Evolutionary conservation across 2,329 filamentous ascomycete genomes (phyloP).

Genomic region (Tolypocladium guangdongense): DNA sequence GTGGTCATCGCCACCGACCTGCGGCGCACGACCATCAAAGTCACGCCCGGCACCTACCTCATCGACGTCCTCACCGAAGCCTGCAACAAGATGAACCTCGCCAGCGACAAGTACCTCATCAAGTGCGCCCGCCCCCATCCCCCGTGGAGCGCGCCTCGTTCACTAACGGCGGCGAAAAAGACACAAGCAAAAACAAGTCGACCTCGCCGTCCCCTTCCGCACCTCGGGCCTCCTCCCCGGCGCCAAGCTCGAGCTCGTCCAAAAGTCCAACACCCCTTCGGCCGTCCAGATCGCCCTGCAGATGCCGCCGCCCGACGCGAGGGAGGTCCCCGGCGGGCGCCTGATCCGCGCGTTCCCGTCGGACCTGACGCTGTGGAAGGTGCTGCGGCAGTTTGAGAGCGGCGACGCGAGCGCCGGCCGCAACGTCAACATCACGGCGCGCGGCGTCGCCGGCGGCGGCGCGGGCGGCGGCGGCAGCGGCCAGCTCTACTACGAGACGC

Average conservation of each 20-base stretch:
- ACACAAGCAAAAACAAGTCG: constrained; percentile 73
- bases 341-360: constrained; percentile 80
- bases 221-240: constrained; percentile 73
- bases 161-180: constrained; percentile 26
- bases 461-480: constrained; percentile 50
- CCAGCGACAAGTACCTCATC: constrained; percentile 63
- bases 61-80: constrained; percentile 81
- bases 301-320: constrained; percentile 61
- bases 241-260: constrained; percentile 85
- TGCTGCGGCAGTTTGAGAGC: constrained; percentile 83
- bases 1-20: constrained; percentile 76
- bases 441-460: constrained; percentile 55
- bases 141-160: not conserved
- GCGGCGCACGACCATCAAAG: constrained; percentile 70
- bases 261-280: constrained; percentile 73
- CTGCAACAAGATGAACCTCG: constrained; percentile 68
- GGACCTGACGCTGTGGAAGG: constrained; percentile 78
- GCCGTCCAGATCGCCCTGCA: constrained; percentile 85
- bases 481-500: constrained; percentile 78
- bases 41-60: constrained; percentile 68
- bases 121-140: constrained; percentile 45
- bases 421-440: constrained; percentile 71
- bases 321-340: constrained; percentile 51
- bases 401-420: constrained; percentile 49
- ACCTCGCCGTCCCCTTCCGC: constrained; percentile 75